Conservation (phyloP, 768 basidiomycete genomes). For the Roridomyces roridus region DNA sequence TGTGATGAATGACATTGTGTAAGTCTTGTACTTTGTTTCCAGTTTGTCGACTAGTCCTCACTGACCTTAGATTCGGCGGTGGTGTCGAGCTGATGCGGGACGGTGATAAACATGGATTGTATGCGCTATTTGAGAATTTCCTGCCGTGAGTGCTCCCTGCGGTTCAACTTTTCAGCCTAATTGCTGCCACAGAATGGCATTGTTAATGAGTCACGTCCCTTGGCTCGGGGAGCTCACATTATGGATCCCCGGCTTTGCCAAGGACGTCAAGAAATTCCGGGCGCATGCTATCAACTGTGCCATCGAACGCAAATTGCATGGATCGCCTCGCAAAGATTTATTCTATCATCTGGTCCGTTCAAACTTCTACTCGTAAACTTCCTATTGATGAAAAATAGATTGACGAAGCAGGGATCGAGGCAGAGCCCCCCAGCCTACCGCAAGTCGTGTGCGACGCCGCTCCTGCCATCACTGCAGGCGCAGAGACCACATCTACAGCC, state of each 20-base stretch:
- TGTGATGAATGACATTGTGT: constrained; percentile 21
- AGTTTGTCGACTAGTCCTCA: too few relatives aligned
- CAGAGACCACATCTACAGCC: constrained; percentile 26
- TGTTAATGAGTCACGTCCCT: constrained; percentile 25
- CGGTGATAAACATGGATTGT: constrained; percentile 12
- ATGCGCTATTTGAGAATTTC: constrained; percentile 7
- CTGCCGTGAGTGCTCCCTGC: constrained; percentile 4
- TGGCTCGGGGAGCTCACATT: constrained; percentile 22
- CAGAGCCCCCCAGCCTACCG: constrained; percentile 15
- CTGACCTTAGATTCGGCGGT: constrained; percentile 14
- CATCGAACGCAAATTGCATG: constrained; percentile 61
- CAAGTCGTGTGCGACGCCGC: constrained; percentile 27
- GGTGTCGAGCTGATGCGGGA: constrained; percentile 18
- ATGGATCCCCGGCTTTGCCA: constrained; percentile 20
- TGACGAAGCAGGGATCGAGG: constrained; percentile 28
- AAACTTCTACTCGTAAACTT: neutral
- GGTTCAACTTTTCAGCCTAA: neutral
- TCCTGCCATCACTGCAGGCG: constrained; percentile 25
- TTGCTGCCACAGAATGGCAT: constrained; percentile 11
- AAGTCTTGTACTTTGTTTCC: neutral
- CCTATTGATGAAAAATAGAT: constrained; percentile 14
- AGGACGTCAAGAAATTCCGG: constrained; percentile 24
- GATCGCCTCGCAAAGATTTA: constrained; percentile 23
- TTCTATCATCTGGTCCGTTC: constrained; percentile 29
- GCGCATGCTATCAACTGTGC: constrained; percentile 59